Evolutionary conservation across 2,329 filamentous ascomycete genomes (phyloP).

Genomic region (Penicillium sp.): DNA sequence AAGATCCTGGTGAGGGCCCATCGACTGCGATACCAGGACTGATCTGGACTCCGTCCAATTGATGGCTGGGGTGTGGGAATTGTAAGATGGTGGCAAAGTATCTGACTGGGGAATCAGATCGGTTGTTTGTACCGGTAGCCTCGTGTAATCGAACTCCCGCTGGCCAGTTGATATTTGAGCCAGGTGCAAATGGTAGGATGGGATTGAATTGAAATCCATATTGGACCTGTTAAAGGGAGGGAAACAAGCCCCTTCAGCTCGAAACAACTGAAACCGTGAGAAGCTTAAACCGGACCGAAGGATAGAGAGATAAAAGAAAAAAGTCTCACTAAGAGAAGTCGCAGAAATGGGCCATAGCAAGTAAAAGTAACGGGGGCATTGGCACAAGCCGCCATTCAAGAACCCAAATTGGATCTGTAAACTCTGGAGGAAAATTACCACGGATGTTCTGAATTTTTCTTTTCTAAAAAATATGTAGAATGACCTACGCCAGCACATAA

Average conservation of each 20-base stretch:
- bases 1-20: constrained; percentile 17
- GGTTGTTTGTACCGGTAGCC: constrained; percentile 20
- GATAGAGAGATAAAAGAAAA: constrained; percentile 7
- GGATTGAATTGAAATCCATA: constrained; percentile 25
- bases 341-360: constrained; percentile 8
- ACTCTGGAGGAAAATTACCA: neutral
- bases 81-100: constrained; percentile 11
- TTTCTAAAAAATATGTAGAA: neutral
- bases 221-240: neutral
- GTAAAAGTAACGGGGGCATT: constrained; percentile 18
- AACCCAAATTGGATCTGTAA: constrained; percentile 22
- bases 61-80: constrained; percentile 16
- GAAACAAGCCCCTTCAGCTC: neutral
- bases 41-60: constrained; percentile 28
- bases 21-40: constrained; percentile 15
- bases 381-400: constrained; percentile 15
- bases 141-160: constrained; percentile 16
- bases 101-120: constrained; percentile 13
- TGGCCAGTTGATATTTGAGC: constrained; percentile 26
- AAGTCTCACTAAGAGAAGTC: constrained; percentile 4
- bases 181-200: constrained; percentile 18
- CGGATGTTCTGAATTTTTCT: neutral
- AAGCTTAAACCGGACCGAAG: constrained; percentile 12
- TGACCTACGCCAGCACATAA: constrained; percentile 22
- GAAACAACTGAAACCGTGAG: neutral